A percentile compares a stretch with the other conserved stretches of the same genome.
These are phyloP conservation scores for Geotrichum cucujoidarum DNA, from an alignment of 1,139 yeast species.

Conservation along the genomic window DNA sequence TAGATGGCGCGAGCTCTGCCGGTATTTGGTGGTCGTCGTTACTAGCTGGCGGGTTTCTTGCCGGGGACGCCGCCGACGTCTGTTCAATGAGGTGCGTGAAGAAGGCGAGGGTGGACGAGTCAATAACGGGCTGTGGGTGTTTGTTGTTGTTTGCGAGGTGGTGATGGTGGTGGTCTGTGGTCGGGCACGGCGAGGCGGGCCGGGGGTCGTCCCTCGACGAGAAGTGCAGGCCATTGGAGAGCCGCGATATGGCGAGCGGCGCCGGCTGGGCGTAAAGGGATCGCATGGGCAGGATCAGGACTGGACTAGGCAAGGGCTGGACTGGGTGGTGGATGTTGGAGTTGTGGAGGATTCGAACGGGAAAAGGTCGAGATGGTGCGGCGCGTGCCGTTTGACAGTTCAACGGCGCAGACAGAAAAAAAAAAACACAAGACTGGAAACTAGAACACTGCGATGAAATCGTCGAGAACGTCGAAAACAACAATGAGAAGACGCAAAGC, in stretches of 20 bases:
- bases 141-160: not conserved
- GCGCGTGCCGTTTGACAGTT: too few species aligned
- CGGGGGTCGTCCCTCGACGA: not conserved
- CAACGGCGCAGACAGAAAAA: too few species aligned
- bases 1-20: not conserved
- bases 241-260: constrained; percentile 16
- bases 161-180: not conserved
- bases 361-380: too few species aligned
- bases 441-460: too few species aligned
- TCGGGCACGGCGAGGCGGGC: not conserved
- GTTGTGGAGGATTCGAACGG: too few species aligned
- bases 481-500: too few species aligned
- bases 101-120: constrained; percentile 4
- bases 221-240: constrained; percentile 15
- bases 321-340: too few species aligned
- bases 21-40: not conserved
- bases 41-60: not conserved
- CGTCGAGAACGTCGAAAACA: too few species aligned
- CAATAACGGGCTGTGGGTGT: not conserved
- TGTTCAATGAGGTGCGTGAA: constrained; percentile 7
- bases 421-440: too few species aligned
- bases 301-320: too few species aligned
- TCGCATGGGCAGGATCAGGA: not conserved
- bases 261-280: not conserved
- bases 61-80: not conserved